phyloP scores from a whole-genome alignment of 352 stramenopile genomes.

The Halophytophthora batemanensis region DNA sequence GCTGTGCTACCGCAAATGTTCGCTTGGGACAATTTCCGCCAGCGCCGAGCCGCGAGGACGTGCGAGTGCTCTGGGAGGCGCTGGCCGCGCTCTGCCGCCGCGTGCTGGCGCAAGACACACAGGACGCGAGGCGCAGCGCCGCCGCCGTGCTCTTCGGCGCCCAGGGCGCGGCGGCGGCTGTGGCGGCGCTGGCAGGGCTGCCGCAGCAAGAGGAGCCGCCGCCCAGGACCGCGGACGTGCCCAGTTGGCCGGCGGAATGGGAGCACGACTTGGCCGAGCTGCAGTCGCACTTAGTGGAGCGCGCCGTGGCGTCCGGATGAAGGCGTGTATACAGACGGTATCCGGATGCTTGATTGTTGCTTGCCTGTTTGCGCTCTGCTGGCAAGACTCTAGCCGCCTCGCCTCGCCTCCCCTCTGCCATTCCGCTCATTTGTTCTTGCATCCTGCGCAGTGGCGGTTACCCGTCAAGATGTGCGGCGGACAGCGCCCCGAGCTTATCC shows the following conservation, averaged over 20 bases:
- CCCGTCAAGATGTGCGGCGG: no score
- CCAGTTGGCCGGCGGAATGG: slow-evolving; percentile 20
- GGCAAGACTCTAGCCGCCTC: no score
- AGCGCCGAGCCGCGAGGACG: slow-evolving; percentile 12
- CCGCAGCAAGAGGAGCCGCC: background rate
- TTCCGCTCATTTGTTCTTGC: no score
- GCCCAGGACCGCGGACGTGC: slow-evolving; percentile 2
- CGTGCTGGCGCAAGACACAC: slow-evolving; percentile 2
- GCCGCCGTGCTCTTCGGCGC: slow-evolving; percentile 16
- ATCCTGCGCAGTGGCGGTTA: no score
- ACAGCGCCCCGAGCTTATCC: no score
- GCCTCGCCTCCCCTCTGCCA: no score
- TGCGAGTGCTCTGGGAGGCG: slow-evolving; percentile 9
- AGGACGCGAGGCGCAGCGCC: slow-evolving; percentile 1
- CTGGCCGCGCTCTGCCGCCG: slow-evolving; percentile 17
- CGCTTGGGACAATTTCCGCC: background rate
- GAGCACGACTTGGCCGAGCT: slow-evolving; percentile 21
- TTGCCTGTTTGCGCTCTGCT: no score
- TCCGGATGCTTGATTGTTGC: no score
- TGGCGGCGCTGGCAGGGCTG: slow-evolving; percentile 5
- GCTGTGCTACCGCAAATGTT: background rate
- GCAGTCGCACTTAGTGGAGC: slow-evolving; percentile 11
- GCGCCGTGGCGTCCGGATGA: background rate
- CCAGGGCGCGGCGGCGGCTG: slow-evolving; percentile 9
- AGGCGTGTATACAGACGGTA: no score